Evolutionary conservation across 108 stramenopile genomes (phyloP).

Genomic region (Nitzschia putrida): DNA sequence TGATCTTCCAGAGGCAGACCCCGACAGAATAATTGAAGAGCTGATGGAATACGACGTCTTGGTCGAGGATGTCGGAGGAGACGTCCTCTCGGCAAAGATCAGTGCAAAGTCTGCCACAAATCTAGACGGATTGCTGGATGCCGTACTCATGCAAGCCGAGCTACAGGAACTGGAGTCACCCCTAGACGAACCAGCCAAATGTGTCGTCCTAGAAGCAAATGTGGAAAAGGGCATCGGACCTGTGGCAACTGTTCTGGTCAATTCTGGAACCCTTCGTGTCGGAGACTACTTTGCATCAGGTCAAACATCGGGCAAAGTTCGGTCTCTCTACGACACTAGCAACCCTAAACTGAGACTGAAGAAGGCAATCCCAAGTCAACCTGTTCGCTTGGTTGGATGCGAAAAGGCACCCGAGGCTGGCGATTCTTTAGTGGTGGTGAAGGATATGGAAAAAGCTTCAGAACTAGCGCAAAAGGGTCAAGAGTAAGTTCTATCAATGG

Average conservation of each 20-base stretch:
- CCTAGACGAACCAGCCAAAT: conserved; percentile 83
- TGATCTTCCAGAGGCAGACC: conserved; percentile 87
- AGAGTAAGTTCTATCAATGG: not conserved
- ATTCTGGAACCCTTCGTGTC: conserved; percentile 91
- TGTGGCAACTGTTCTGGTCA: conserved; percentile 92
- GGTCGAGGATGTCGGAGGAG: conserved; percentile 94
- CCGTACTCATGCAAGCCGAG: conserved; percentile 95
- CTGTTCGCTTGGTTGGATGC: conserved; percentile 84
- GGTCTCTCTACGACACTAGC: conserved; percentile 69
- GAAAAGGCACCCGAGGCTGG: conserved; percentile 89
- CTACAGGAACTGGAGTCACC: conserved; percentile 93
- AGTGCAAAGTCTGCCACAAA: conserved; percentile 92
- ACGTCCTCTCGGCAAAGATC: conserved; percentile 86
- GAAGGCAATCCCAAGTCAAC: conserved; percentile 89
- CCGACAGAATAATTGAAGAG: conserved; percentile 79
- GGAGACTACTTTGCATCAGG: conserved; percentile 95
- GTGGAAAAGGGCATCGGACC: conserved; percentile 91
- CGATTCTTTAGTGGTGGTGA: conserved; percentile 81
- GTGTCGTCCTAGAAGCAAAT: conserved; percentile 92
- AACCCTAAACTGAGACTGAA: conserved; percentile 84
- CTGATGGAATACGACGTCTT: conserved; percentile 91
- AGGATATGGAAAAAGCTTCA: conserved; percentile 79
- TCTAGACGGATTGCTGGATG: conserved; percentile 91
- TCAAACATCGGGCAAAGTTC: conserved; percentile 85
- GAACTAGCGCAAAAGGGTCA: conserved; percentile 47